Base-by-base conservation (phyloP, 169 alveolate species). In the Plasmodium falciparum region DNA sequence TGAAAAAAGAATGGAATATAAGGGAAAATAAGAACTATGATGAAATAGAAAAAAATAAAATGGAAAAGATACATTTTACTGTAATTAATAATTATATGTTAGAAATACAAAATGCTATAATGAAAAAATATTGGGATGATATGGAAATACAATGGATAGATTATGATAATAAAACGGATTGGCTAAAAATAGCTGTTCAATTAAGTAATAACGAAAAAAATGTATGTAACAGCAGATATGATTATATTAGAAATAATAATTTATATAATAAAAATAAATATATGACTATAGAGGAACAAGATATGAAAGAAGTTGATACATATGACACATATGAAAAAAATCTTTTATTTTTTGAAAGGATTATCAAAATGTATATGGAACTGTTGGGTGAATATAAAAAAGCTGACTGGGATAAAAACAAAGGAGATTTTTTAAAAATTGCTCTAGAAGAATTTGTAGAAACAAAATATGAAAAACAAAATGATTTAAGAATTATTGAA, bases 41-140 rank as follows among this genome's bases (percentile, higher is more conserved):
- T 17, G 39, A 17, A 15, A n/a, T 3, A 61, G 1, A 15, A n/a
- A 13, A 61, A 22, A 15, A 61, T 7, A 61, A 61, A 4, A 2
- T 61, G 3, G 7, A 24, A 61, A 20, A 15, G 24, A 15, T 17
- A 17, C 17, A 4, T 17, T 12, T 17, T 5, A 20, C 0, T n/a
- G 17, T 0, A 54, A 54, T 17, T 17, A 11, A 17, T n/a, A n/a
- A n/a, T 17, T 15, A 24, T 61, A 54, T 54, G 62, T 61, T 22
- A 61, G 12, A 15, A n/a, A 15, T n/a, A 20, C 15, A 61, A 22
- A 61, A n/a, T 5, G 6, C 12, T 61, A 22, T 22, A 61, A 17
- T 24, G 69, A 61, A 61, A 15, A 54, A 54, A 54, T 11, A 54
- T 54, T 54, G 62, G 62, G 62, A 54, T n/a, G n/a, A 11, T n/a